Evolutionary conservation across 352 stramenopile species (phyloP), one percentile per base, ranked within the genome.

Genomic region (Globisporangium emineosum): DNA sequence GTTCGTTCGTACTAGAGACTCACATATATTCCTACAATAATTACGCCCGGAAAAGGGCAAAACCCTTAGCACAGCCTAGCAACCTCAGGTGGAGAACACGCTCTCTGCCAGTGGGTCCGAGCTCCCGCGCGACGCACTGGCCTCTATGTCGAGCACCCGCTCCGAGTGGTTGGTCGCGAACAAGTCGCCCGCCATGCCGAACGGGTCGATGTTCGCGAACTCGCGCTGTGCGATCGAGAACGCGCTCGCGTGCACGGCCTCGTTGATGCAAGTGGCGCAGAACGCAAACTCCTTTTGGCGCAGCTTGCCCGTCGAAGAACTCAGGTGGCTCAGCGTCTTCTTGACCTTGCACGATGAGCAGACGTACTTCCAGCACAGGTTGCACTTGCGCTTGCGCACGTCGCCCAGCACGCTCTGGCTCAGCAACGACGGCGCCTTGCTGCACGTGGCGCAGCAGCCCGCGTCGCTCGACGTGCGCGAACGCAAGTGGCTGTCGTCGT

Each of bases 271-370:
- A 6, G n/a, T 30, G 4, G 9, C n/a, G 33, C 54, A 60, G 54
- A 60, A 60, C 54, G 43, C 21, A 9, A 64, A 64, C 58, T 40
- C 32, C n/a, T 35, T 50, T 30, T 64, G 45, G 9, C 35, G 30
- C 15, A 64, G 58, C 23, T 23, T 25, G 25, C 58, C 21, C 12
- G 7, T 33, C 7, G 30, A 9, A 6, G 54, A 23, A 23, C 33
- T 55, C 21, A 64, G 45, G 35, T 64, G 30, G 45, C 40, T 62
- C 52, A 67, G 52, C 15, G 42, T 62, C 42, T 62, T 61, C 23
- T 51, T 61, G 15, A 62, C 32, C n/a, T 33, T 43, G 43, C 61
- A 67, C 21, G 52, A 29, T 23, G 42, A 43, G 43, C 61, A 67
- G 13, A 67, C 35, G 42, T 23, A 29, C 52, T 32, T 21, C 51